Conservation (phyloP, 345 rosid species). For the Eucalyptus tenuipes region DNA sequence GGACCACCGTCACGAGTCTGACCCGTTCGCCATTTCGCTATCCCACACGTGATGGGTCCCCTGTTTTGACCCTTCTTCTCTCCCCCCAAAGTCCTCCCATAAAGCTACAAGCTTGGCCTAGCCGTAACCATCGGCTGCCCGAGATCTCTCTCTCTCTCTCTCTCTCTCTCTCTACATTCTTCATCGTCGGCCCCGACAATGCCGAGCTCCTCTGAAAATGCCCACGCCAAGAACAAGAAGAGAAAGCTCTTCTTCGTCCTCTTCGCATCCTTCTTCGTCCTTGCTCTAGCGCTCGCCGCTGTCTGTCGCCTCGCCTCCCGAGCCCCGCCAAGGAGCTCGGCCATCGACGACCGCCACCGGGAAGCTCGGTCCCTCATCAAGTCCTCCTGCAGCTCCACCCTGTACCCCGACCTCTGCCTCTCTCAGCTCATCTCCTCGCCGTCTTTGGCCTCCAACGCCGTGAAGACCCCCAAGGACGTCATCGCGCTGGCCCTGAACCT, state of each 20-base stretch:
- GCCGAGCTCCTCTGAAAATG: background rate
- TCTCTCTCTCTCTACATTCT: background rate
- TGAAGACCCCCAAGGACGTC: slow-evolving; percentile 40
- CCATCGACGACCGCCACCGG: background rate
- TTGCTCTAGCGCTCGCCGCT: background rate
- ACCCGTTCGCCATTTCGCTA: background rate
- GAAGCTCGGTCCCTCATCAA: slow-evolving; percentile 18
- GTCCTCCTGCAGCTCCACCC: slow-evolving; percentile 40
- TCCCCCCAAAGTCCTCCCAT: background rate
- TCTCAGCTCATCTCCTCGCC: slow-evolving; percentile 25
- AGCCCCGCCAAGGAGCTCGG: background rate
- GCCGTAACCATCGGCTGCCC: background rate
- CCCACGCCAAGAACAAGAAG: background rate
- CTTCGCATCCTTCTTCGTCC: slow-evolving; percentile 2
- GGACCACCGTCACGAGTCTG: background rate
- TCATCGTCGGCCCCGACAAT: background rate
- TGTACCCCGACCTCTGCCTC: slow-evolving; percentile 48
- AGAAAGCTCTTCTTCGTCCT: slow-evolving; percentile 7
- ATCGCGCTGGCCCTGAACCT: slow-evolving; percentile 38
- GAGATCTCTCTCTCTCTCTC: background rate
- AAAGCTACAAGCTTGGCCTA: background rate
- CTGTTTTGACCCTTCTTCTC: background rate
- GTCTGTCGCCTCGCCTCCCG: background rate
- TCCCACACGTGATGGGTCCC: background rate
- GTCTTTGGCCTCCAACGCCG: background rate